A percentile compares a stretch with the other conserved stretches of the same genome.
These are phyloP conservation scores for Fusarium sp. DNA, from an alignment of 2,329 filamentous ascomycete species.

Conservation along the genomic window DNA sequence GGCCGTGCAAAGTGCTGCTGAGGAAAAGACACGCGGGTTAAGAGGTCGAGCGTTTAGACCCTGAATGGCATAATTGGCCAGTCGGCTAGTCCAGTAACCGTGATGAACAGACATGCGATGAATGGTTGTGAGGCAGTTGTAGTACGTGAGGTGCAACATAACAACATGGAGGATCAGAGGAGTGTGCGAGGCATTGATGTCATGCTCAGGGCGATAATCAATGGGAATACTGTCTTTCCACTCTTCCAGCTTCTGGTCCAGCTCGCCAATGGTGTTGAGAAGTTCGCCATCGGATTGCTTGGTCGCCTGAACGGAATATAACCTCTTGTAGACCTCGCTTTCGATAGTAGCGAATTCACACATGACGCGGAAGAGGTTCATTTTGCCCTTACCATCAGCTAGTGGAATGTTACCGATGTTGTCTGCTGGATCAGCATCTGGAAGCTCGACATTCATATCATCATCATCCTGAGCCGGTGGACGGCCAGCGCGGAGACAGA, in stretches of 20 bases:
- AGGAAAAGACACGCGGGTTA: constrained; percentile 94
- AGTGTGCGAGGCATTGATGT: constrained; percentile 92
- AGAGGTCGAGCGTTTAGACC: constrained; percentile 90
- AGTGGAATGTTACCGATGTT: constrained; percentile 95
- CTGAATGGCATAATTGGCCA: constrained; percentile 95
- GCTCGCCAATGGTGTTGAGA: constrained; percentile 93
- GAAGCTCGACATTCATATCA: constrained; percentile 94
- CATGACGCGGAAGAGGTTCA: constrained; percentile 95
- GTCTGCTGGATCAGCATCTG: constrained; percentile 88
- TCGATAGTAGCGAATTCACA: constrained; percentile 92
- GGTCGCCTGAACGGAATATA: constrained; percentile 92
- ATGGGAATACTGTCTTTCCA: constrained; percentile 97
- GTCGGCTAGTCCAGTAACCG: constrained; percentile 95
- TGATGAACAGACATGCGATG: constrained; percentile 99
- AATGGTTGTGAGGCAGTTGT: constrained; percentile 97
- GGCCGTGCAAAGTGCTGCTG: constrained; percentile 90
- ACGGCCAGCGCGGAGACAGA: constrained; percentile 68
- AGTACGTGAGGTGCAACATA: constrained; percentile 95
- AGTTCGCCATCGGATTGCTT: constrained; percentile 93
- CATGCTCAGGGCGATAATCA: constrained; percentile 96
- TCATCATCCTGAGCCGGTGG: constrained; percentile 72
- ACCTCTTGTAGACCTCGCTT: constrained; percentile 89
- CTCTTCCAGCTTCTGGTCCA: constrained; percentile 88
- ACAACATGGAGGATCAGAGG: constrained; percentile 95
- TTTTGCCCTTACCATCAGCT: constrained; percentile 87